Base-by-base conservation (phyloP, 2,329 filamentous ascomycete species). In the Aureobasidium sp. region DNA sequence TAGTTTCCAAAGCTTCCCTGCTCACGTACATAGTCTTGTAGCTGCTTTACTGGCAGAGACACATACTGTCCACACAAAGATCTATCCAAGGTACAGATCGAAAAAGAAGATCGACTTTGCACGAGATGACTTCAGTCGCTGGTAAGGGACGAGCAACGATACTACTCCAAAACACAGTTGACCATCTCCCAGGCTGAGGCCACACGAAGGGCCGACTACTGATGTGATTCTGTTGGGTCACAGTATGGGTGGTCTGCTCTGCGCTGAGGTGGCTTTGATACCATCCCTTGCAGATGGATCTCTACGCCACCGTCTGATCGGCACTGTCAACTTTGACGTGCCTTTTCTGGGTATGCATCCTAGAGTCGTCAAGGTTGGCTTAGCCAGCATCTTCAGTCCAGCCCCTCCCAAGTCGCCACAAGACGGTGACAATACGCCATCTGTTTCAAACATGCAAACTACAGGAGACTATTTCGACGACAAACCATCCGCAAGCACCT, bases 331-430 rank as follows among this genome's bases (percentile, higher is more conserved):
- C 62, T 87, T 96, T 53, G 92, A 97, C 73, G 88, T 89, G 0
- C 92, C 92, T 0, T 91, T 95, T 63, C 79, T 96, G 6, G 92
- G 92, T 3, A 87, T 97, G 71, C 91, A 97, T 73, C 91, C 91
- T 1, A 89, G 92, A 6, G 88, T 97, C 45, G 84, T 96, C 45
- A 83, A 86, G n/a, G 89, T 89, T 41, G 90, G 91, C 1, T 82
- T 96, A 60, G 83, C 86, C 2, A 93, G 90, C 70, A 80, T 96
- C 12, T 94, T 96, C 73, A 78, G 77, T 39, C 75, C 81, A 12
- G 47, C 62, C 20, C 34, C 62, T 14, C 7, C 36, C 11, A 58
- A 58, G n/a, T 55, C 61, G 27, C 60, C 49, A 20, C 57, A 31
- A 2, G 31, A 58, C 15, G n/a, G n/a, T 48, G 41, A 37, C 4